A percentile compares a stretch with the other conserved stretches of the same genome.
These are phyloP conservation scores for Boletus insuetus DNA, from an alignment of 768 basidiomycete genomes.

Conservation along the genomic window DNA sequence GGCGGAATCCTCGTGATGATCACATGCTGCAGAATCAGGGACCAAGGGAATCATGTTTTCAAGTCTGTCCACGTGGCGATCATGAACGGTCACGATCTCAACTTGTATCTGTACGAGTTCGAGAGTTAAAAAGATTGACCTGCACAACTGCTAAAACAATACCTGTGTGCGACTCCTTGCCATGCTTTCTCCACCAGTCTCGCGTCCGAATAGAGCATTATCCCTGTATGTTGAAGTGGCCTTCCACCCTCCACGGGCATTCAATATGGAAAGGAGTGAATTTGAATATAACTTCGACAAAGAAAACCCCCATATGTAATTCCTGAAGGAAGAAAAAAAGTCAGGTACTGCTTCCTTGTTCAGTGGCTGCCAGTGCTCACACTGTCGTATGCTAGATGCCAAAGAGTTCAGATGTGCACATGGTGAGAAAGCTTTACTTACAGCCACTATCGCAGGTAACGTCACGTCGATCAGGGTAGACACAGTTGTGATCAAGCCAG, in stretches of 20 bases:
- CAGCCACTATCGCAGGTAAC: constrained; percentile 12
- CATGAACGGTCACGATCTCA: background rate
- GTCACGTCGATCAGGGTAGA: constrained; percentile 15
- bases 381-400: background rate
- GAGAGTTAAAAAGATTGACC: background rate
- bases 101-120: background rate
- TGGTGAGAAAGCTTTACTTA: background rate
- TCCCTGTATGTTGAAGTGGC: background rate
- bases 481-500: constrained; percentile 17
- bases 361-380: background rate
- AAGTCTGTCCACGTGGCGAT: background rate
- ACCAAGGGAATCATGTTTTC: background rate
- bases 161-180: constrained; percentile 5
- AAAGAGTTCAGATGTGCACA: background rate
- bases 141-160: background rate
- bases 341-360: background rate
- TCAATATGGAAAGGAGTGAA: constrained; percentile 18
- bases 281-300: constrained; percentile 29
- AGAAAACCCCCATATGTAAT: constrained; percentile 24
- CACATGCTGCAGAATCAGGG: background rate
- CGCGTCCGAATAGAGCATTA: constrained; percentile 12
- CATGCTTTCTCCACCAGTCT: background rate
- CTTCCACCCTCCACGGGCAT: constrained; percentile 26
- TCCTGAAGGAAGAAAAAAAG: background rate
- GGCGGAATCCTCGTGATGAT: background rate